Percentiles rank a stretch among this genome's conserved stretches.
Evolutionary conservation across 106 monocot species (phyloP).

Genomic region (Dioscorea alata): DNA sequence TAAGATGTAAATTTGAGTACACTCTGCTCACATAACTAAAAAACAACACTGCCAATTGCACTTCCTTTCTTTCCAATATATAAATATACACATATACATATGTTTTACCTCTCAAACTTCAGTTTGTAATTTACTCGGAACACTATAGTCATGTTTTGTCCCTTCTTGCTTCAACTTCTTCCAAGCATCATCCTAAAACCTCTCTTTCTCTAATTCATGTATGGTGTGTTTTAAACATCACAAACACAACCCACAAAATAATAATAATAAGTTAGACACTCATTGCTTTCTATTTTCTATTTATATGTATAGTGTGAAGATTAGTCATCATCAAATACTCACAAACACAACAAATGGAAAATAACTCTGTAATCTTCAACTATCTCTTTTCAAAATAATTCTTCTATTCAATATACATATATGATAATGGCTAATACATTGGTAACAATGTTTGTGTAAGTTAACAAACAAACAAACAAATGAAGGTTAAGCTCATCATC

Average conservation of each 20-base stretch:
- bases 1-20: not conserved
- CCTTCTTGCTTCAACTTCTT: not conserved
- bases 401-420: not conserved
- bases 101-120: too few relatives aligned
- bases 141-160: not conserved
- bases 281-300: too few relatives aligned
- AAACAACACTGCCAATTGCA: not conserved
- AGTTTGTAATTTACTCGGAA: too few relatives aligned
- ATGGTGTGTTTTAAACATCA: too few relatives aligned
- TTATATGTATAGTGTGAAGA: too few relatives aligned
- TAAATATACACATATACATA: not conserved
- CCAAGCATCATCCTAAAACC: not conserved
- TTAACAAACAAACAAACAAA: not conserved
- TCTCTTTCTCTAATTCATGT: not conserved
- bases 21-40: not conserved
- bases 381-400: not conserved
- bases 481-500: not conserved
- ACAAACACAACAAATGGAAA: not conserved
- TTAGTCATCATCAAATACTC: too few relatives aligned
- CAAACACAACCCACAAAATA: too few relatives aligned
- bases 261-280: too few relatives aligned
- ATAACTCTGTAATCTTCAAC: too few relatives aligned
- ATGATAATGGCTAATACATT: not conserved
- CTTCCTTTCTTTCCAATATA: not conserved
- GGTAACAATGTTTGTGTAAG: not conserved